phyloP scores from a whole-genome alignment of 345 rosid genomes.

The Hibiscus trionum region DNA sequence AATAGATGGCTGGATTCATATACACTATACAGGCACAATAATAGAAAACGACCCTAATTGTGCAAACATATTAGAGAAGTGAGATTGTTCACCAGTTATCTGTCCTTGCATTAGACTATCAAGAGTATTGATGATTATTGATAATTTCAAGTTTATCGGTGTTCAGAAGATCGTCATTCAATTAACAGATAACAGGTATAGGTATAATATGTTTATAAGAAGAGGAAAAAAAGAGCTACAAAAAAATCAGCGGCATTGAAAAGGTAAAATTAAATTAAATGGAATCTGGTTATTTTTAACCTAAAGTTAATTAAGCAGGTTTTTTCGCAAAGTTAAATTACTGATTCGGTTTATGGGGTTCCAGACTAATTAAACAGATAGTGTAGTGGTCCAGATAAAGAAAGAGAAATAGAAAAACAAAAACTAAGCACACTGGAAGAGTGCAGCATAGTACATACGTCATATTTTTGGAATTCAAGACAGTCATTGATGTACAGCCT shows the following conservation, averaged over 20 bases:
- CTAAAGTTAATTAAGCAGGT: not conserved
- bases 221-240: not conserved
- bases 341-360: not conserved
- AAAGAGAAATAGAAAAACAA: not conserved
- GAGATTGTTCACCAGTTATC: not conserved
- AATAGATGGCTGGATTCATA: not conserved
- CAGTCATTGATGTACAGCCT: slow-evolving; percentile 80
- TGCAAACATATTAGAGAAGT: not conserved
- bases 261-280: not conserved
- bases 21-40: not conserved
- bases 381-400: not conserved
- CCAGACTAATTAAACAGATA: not conserved
- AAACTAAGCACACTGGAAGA: not conserved
- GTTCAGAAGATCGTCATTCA: not conserved
- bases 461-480: slow-evolving; percentile 62
- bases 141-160: not conserved
- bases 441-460: slow-evolving; percentile 49
- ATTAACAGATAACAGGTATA: not conserved
- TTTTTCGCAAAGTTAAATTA: not conserved
- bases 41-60: not conserved
- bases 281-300: not conserved
- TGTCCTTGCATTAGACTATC: not conserved
- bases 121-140: not conserved
- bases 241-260: not conserved
- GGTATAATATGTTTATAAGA: not conserved